Conservation (phyloP, 1,284 basidiomycete species). For the Trametes polyzona region DNA sequence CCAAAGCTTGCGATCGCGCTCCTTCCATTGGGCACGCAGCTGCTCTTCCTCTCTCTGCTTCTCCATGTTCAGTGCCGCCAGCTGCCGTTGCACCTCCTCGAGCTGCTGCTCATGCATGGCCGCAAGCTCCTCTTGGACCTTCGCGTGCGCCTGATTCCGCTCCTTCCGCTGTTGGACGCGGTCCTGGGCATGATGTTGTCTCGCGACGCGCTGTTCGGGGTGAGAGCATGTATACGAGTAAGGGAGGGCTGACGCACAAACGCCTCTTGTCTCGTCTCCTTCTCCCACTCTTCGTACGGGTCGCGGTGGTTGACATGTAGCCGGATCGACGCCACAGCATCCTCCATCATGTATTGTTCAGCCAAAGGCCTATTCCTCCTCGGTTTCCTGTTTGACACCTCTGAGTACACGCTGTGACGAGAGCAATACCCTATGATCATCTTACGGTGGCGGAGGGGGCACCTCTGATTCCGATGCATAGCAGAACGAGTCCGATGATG, state of each 20-base stretch:
- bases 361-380: slow-evolving; percentile 36
- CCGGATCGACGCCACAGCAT: slow-evolving; percentile 71
- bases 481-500: slow-evolving; percentile 42
- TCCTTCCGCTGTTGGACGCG: slow-evolving; percentile 44
- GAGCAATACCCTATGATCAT: slow-evolving; percentile 10
- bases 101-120: slow-evolving; percentile 50
- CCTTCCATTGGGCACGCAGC: slow-evolving; percentile 51
- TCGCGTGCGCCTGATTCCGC: slow-evolving; percentile 41
- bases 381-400: slow-evolving; percentile 12
- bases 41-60: slow-evolving; percentile 51
- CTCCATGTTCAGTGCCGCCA: slow-evolving; percentile 47
- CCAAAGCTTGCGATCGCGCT: slow-evolving; percentile 56
- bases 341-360: slow-evolving; percentile 60
- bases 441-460: slow-evolving; percentile 40
- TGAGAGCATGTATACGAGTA: not conserved
- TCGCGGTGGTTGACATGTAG: slow-evolving; percentile 68
- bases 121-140: slow-evolving; percentile 43
- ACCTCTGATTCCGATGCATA: slow-evolving; percentile 48
- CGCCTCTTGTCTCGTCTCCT: slow-evolving; percentile 66
- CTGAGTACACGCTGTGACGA: not conserved
- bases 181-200: slow-evolving; percentile 51
- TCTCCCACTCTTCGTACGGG: slow-evolving; percentile 81
- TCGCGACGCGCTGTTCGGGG: slow-evolving; percentile 56
- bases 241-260: slow-evolving; percentile 55
- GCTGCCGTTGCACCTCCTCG: slow-evolving; percentile 48